Percentiles rank a stretch among this genome's conserved stretches.
These are phyloP conservation scores for Xylaria multiplex DNA, from an alignment of 2,329 filamentous ascomycete genomes.

Conservation along the genomic window DNA sequence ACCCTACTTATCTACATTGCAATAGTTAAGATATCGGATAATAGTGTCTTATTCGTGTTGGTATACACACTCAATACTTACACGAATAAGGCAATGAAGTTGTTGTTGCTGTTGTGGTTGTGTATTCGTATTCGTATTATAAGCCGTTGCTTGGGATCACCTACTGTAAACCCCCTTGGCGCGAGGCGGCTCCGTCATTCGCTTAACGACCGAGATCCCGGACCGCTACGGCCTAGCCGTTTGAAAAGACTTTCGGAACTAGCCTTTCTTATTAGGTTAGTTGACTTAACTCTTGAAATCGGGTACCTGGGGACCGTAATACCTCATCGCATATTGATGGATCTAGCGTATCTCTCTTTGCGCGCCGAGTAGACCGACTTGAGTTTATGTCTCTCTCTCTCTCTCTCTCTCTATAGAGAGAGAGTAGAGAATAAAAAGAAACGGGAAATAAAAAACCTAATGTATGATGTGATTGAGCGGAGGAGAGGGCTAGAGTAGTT, in stretches of 20 bases:
- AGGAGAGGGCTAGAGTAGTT: too few species aligned
- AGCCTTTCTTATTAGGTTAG: background rate
- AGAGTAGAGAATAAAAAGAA: too few species aligned
- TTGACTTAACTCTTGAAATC: background rate
- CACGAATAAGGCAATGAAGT: background rate
- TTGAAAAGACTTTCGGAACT: background rate
- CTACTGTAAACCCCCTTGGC: background rate
- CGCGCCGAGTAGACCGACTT: too few species aligned
- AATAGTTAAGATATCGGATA: background rate
- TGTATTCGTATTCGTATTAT: constrained; percentile 26
- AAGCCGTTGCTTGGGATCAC: background rate
- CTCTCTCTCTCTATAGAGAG: too few species aligned
- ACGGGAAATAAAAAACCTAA: too few species aligned
- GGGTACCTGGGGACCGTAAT: too few species aligned
- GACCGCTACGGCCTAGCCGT: background rate
- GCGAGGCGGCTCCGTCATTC: background rate
- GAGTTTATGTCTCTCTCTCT: too few species aligned
- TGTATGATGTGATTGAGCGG: too few species aligned
- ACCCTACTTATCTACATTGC: too few species aligned
- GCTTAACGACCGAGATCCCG: background rate
- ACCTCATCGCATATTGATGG: background rate
- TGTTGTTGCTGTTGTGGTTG: background rate
- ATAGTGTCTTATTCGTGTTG: background rate
- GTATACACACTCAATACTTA: background rate
- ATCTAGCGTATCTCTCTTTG: too few species aligned